Evolutionary conservation across 139 green algal species (phyloP).

Genomic region (Closterium sp.): DNA sequence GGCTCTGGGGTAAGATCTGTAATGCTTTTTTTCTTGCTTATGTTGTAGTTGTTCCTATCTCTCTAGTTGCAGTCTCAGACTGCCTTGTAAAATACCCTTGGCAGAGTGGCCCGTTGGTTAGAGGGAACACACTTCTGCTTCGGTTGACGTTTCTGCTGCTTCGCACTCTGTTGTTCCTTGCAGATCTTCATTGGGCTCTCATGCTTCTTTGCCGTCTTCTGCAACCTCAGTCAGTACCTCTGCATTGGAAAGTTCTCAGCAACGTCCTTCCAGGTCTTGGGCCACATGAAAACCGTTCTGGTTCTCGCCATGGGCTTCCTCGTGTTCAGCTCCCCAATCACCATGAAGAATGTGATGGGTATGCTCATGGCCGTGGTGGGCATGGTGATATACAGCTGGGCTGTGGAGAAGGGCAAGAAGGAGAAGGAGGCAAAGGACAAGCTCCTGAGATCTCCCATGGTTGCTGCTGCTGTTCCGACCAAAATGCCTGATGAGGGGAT

Average conservation of each 20-base stretch:
- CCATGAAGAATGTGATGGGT: conserved; percentile 29
- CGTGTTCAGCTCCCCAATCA: conserved; percentile 17
- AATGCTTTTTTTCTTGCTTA: neutral
- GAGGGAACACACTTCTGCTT: neutral
- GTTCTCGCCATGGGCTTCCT: conserved; percentile 34
- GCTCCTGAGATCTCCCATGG: neutral
- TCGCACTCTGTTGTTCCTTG: neutral
- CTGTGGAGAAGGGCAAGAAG: conserved; percentile 31
- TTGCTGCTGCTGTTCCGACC: neutral
- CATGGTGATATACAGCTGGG: conserved; percentile 32
- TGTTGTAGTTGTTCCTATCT: neutral
- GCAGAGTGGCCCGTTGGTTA: neutral
- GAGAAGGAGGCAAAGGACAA: neutral
- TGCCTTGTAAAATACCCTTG: neutral
- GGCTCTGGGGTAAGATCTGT: neutral
- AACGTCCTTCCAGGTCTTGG: conserved; percentile 84
- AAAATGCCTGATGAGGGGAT: neutral
- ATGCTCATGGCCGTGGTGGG: conserved; percentile 15
- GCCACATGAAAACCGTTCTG: conserved; percentile 42
- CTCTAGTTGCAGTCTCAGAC: too few relatives aligned
- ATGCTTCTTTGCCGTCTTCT: conserved; percentile 69
- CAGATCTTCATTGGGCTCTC: conserved; percentile 60
- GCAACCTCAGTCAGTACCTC: conserved; percentile 90
- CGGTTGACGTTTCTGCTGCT: neutral
- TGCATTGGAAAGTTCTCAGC: conserved; percentile 87